Percentiles rank a stretch among this genome's conserved stretches.
Conservation (phyloP, 352 stramenopile genomes). For the Pythium sp. region DNA sequence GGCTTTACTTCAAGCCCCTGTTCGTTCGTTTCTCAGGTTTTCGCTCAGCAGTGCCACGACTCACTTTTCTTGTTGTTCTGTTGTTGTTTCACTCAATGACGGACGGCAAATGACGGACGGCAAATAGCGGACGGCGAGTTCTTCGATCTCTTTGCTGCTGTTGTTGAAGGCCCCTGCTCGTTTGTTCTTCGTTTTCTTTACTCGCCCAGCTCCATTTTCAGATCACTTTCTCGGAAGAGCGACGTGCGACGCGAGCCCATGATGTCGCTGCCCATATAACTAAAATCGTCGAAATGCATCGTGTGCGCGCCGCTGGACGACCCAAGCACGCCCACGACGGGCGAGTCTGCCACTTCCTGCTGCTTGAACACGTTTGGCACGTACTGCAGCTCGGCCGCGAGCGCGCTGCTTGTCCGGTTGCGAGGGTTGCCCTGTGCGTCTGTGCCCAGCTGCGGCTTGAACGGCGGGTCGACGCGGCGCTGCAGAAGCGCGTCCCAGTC, state of each 20-base stretch:
- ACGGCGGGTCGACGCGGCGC: constrained; percentile 62
- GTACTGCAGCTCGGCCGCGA: constrained; percentile 70
- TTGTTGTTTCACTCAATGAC: not conserved
- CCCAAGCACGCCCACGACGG: constrained; percentile 54
- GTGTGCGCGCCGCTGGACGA: constrained; percentile 54
- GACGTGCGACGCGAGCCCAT: constrained; percentile 80
- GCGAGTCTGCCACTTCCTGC: constrained; percentile 81
- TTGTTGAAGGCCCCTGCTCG: not conserved
- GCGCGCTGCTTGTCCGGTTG: constrained; percentile 40
- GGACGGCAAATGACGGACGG: not conserved
- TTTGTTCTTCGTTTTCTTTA: constrained; percentile 11
- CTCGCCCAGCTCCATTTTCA: constrained; percentile 83
- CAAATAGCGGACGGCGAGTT: not conserved
- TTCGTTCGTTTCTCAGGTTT: not conserved
- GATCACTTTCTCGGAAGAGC: constrained; percentile 79
- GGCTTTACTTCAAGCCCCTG: not conserved
- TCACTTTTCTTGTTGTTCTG: not conserved
- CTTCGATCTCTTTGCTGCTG: not conserved
- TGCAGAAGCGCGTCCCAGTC: constrained; percentile 79
- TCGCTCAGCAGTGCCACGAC: not conserved
- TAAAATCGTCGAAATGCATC: constrained; percentile 88
- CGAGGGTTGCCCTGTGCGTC: constrained; percentile 26
- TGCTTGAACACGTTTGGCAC: constrained; percentile 81
- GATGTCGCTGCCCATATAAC: constrained; percentile 86
- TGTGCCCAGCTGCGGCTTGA: constrained; percentile 49